Percentiles rank a stretch among this genome's conserved stretches.
Conservation (phyloP, 352 stramenopile species). For the Thalassiosira ordinaria region DNA sequence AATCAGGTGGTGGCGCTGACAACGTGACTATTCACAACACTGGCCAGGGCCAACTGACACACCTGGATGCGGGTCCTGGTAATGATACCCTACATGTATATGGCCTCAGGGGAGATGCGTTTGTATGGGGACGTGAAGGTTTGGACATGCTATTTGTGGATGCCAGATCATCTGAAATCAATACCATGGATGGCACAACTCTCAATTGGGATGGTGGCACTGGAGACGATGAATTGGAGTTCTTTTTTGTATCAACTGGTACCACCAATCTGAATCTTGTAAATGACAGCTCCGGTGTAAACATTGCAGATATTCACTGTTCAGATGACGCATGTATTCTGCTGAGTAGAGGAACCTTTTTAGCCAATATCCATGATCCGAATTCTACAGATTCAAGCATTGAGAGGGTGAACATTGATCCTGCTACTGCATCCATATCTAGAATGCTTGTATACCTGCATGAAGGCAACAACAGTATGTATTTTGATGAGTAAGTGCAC, state of each 20-base stretch:
- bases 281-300: conserved; percentile 18
- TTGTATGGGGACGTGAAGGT: conserved; percentile 2
- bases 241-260: conserved; percentile 36
- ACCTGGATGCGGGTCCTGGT: too few relatives aligned
- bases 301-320: conserved; percentile 30
- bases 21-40: too few relatives aligned
- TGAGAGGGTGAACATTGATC: conserved; percentile 17
- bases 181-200: conserved; percentile 37
- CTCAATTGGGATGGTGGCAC: conserved; percentile 31
- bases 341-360: conserved; percentile 44
- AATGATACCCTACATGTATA: conserved; percentile 33
- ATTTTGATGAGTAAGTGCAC: conserved; percentile 45
- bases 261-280: conserved; percentile 34
- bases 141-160: conserved; percentile 23
- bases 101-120: conserved; percentile 1
- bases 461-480: conserved; percentile 29
- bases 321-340: conserved; percentile 35
- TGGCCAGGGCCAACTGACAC: too few relatives aligned
- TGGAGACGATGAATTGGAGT: background rate
- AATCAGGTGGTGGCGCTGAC: too few relatives aligned
- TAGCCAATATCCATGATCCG: conserved; percentile 49
- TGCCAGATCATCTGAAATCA: conserved; percentile 13
- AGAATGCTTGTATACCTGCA: conserved; percentile 10
- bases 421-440: conserved; percentile 1
- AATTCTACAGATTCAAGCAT: background rate